Percentiles rank a stretch among this genome's conserved stretches.
Conservation (phyloP, 2,329 filamentous ascomycete species). For the Botryotinia convoluta region DNA sequence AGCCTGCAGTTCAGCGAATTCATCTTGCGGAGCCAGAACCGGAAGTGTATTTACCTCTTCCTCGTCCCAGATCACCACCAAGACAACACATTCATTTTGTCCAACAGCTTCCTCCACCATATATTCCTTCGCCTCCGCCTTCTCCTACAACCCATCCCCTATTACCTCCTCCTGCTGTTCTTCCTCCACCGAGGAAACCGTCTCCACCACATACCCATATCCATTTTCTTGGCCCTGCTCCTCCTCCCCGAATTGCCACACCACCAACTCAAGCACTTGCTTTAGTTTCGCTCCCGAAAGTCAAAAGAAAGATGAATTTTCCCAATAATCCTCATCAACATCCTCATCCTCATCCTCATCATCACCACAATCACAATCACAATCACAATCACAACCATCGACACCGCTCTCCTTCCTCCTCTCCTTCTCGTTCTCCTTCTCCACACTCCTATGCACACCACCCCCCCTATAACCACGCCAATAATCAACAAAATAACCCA, state of each 20-base stretch:
- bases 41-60: background rate
- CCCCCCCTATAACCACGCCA: background rate
- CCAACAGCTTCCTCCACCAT: background rate
- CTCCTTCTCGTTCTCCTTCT: background rate
- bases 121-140: background rate
- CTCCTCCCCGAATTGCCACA: background rate
- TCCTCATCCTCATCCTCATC: background rate
- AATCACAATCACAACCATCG: background rate
- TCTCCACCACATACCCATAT: background rate
- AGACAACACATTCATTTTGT: background rate
- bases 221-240: background rate
- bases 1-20: background rate
- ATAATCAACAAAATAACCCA: background rate
- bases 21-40: background rate
- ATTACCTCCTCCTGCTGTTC: background rate
- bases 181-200: background rate
- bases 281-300: background rate
- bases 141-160: background rate
- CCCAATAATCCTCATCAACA: background rate
- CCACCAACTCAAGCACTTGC: background rate
- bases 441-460: background rate
- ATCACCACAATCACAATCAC: background rate
- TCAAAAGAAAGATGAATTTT: background rate
- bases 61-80: background rate
- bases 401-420: background rate